Evolutionary conservation across 2,329 filamentous ascomycete genomes (phyloP).

Genomic region (Fusarium nodosum): DNA sequence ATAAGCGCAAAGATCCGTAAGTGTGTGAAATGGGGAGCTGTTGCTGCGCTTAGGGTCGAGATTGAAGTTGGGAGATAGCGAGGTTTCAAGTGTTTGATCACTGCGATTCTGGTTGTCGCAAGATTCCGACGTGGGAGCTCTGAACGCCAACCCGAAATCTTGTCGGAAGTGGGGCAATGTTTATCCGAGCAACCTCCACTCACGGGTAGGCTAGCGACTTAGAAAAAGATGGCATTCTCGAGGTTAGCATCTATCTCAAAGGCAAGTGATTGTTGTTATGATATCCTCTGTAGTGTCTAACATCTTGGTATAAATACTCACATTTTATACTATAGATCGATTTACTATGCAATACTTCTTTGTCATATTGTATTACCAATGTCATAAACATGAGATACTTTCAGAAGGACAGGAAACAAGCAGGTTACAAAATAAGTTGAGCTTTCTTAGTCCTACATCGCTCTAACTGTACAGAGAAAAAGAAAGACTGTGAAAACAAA

Average conservation of each 20-base stretch:
- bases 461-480: not conserved
- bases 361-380: not conserved
- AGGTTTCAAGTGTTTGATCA: conserved; percentile 35
- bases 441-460: not conserved
- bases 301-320: not conserved
- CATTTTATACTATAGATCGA: not conserved
- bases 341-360: not conserved
- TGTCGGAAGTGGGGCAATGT: conserved; percentile 36
- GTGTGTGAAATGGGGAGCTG: not conserved
- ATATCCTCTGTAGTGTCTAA: not conserved
- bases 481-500: not conserved
- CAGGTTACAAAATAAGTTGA: not conserved
- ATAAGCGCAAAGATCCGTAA: conserved; percentile 18
- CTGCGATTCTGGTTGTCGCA: conserved; percentile 46
- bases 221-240: not conserved
- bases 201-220: conserved; percentile 6
- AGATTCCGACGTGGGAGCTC: conserved; percentile 46
- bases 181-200: conserved; percentile 23
- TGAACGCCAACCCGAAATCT: conserved; percentile 45
- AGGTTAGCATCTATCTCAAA: not conserved
- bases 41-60: conserved; percentile 11
- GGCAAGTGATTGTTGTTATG: not conserved
- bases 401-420: not conserved
- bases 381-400: not conserved
- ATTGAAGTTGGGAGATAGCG: conserved; percentile 9